Evolutionary conservation across 306 rosid genomes (phyloP).

Genomic region (Cucumis cinereus): DNA sequence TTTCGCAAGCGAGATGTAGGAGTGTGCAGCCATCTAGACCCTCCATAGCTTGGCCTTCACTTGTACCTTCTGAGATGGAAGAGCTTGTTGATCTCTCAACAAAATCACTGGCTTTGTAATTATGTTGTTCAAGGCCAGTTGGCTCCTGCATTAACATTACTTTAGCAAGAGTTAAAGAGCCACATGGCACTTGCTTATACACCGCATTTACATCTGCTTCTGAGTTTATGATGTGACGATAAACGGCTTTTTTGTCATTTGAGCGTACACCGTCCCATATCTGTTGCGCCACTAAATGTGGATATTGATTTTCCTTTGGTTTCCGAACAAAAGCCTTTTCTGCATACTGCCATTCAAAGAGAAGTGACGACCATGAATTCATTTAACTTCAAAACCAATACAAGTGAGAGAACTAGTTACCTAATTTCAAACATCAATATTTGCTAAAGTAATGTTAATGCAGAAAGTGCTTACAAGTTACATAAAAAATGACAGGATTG

Average conservation of each 20-base stretch:
- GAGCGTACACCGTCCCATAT: slow-evolving; percentile 84
- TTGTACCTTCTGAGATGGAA: slow-evolving; percentile 31
- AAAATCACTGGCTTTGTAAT: slow-evolving; percentile 37
- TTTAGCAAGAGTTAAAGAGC: slow-evolving; percentile 76
- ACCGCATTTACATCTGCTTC: slow-evolving; percentile 66
- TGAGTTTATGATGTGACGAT: slow-evolving; percentile 75
- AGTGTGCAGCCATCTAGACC: slow-evolving; percentile 74
- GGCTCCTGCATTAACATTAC: slow-evolving; percentile 84
- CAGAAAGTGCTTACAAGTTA: not conserved
- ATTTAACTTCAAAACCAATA: not conserved
- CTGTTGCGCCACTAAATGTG: slow-evolving; percentile 60
- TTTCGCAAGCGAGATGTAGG: slow-evolving; percentile 92
- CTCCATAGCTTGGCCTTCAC: slow-evolving; percentile 48
- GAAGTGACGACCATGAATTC: not conserved
- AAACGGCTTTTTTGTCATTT: slow-evolving; percentile 91
- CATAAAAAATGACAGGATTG: not conserved
- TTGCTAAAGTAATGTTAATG: not conserved
- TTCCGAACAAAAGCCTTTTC: slow-evolving; percentile 80
- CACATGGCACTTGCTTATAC: slow-evolving; percentile 50
- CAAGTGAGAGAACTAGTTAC: not conserved
- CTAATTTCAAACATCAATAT: not conserved
- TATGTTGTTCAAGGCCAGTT: slow-evolving; percentile 45
- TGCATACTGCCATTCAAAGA: slow-evolving; percentile 59
- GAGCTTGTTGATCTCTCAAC: slow-evolving; percentile 57
- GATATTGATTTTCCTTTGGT: slow-evolving; percentile 69